Base-by-base conservation (phyloP, 306 rosid genomes). In the Neltuma alba region DNA sequence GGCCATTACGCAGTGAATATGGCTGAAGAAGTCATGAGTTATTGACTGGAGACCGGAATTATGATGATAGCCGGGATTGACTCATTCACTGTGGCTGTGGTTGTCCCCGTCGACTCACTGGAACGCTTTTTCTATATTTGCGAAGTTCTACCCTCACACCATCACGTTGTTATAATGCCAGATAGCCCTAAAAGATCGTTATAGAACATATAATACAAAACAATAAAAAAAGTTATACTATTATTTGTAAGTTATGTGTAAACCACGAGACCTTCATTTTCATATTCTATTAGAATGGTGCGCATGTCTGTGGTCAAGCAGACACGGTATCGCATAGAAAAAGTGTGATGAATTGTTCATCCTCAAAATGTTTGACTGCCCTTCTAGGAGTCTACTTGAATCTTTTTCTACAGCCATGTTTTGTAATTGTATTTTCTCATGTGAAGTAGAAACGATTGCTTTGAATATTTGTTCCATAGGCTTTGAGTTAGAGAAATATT, bases 1-100 rank as follows among this genome's bases (percentile, higher is more conserved):
- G 98, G 97, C 55, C 98, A 84, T 81, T 95, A 79, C 37, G 90
- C 97, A 15, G 91, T 82, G 34, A 66, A 83, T 57, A n/a, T 21
- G 76, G 95, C 66, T 9, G 92, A 92, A 5, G 94, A 88, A 31
- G 60, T 75, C 78, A 20, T 77, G 72, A 77, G 60, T 45, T 6
- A 67, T 73, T 23, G 72, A 40, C 54, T 21, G 21, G 68, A 31
- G 54, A 69, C 52, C 10, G 1, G 70, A n/a, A 34, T 62, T 57
- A 13, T 25, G 58, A 36, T 33, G 40, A n/a, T 55, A 23, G 23
- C 44, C 23, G 71, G 42, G 9, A 40, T 47, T 63, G 28, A 16
- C 33, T 67, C 28, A 30, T 36, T 33, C 69, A 16, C 0, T 63
- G 33, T 15, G 8, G 42, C 25, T 15, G 23, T 63, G 25, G 18